A percentile compares a stretch with the other conserved stretches of the same genome.
phyloP scores from a whole-genome alignment of 345 rosid genomes.

The Durio zibethinus region DNA sequence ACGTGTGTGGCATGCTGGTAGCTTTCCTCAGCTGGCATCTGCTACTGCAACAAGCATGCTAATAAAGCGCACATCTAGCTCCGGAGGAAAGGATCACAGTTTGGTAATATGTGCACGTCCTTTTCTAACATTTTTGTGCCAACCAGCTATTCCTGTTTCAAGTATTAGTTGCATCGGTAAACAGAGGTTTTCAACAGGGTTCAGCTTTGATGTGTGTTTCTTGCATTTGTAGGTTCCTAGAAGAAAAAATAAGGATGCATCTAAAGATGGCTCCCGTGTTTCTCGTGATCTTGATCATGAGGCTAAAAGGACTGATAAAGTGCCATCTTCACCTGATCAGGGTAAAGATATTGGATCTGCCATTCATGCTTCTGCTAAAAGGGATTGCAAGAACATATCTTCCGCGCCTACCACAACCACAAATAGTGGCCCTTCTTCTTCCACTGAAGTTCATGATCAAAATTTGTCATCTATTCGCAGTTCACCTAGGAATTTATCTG shows the following conservation, averaged over 20 bases:
- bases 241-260: constrained; percentile 69
- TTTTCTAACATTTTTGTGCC: not conserved
- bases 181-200: not conserved
- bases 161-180: not conserved
- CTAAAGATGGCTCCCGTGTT: constrained; percentile 46
- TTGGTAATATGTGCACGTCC: constrained; percentile 41
- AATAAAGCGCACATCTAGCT: constrained; percentile 69
- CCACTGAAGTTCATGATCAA: constrained; percentile 62
- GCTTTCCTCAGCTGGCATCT: constrained; percentile 72
- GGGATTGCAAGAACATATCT: constrained; percentile 48
- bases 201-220: not conserved
- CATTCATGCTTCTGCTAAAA: constrained; percentile 38
- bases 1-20: constrained; percentile 78
- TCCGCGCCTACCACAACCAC: constrained; percentile 52
- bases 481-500: constrained; percentile 62
- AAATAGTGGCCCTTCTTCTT: constrained; percentile 80
- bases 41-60: constrained; percentile 58
- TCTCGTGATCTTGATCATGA: constrained; percentile 59
- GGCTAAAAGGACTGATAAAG: constrained; percentile 49
- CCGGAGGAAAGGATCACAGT: constrained; percentile 67
- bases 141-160: not conserved
- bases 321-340: constrained; percentile 58
- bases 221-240: constrained; percentile 48
- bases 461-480: constrained; percentile 51
- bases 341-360: constrained; percentile 48